Evolutionary conservation across 441 rosid species (phyloP), one percentile per base, ranked within the genome.

Genomic region (Biscutella laevigata): DNA sequence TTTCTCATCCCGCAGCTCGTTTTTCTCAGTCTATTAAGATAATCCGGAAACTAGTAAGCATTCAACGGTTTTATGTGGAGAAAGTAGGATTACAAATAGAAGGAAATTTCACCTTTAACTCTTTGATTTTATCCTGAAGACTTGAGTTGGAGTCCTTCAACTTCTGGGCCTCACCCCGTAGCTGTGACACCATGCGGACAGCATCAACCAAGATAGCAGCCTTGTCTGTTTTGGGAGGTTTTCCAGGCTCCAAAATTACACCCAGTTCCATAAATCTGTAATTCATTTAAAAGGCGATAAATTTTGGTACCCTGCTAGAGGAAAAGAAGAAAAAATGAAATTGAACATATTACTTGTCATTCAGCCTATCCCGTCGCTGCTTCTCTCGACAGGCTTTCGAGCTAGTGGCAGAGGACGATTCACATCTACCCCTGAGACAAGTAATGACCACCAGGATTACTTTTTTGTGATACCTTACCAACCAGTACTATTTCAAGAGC

Each of bases 331-430:
- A 20, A 29, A 15, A 29, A 25, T 27, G 44, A 50, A 46, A 63
- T 26, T 28, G 0, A 37, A 32, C 65, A 44, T 10, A 37, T 26
- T 71, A 88, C 99, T 83, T 92, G 80, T 92, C 97, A 65, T 88
- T 92, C 24, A 92, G 82, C 68, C 76, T 81, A 72, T 92, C 97
- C 55, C 99, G 79, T 16, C 99, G 94, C 81, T 74, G 66, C 77
- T 92, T 92, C 83, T 92, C 97, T 75, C 99, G 71, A 58, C 99
- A 92, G 14, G 99, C 99, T 64, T 92, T 92, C 4, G 99, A 88
- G 88, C 90, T 78, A 43, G 95, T 70, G 39, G 71, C 71, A 69
- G 74, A 65, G 53, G 77, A 78, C n/a, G 79, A 69, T 59, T 92
- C 95, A 64, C 83, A 39, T 74, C 92, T 82, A 55, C 63, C 77